Base-by-base conservation (phyloP, 805 yeast species). In the Wickerhamomyces hampshirensis region DNA sequence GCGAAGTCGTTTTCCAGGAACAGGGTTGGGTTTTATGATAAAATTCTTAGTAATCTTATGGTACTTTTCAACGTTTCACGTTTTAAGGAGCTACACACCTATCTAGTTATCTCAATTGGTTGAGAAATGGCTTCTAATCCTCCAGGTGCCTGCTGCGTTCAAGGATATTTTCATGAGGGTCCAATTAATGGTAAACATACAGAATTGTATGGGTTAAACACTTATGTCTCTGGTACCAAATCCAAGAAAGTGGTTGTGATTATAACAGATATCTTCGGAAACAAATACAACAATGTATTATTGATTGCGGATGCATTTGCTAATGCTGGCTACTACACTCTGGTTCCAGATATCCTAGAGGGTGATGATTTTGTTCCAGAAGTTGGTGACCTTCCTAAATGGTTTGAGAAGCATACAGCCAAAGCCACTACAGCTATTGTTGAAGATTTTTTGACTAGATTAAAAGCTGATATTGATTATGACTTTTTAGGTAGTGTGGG, bases 271-370 rank as follows among this genome's bases (percentile, higher is more conserved):
- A 64, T 86, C 32, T 75, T 57, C 42, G 96, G 96, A 24, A 60
- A 70, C 53, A 62, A 63, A 31, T 68, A 66, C 51, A 63, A 61
- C 53, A 86, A 87, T 57, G 59, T 60, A 30, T 58, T 69, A 50
- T 65, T 87, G 49, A 56, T 77, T 43, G 88, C 87, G n/a, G 88
- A 81, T 53, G 60, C 64, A 33, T 73, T 83, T 42, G 83, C 89
- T 30, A 58, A 59, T 31, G 56, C 55, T 6, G 85, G 86, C 14
- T 84, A 69, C 62, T 72, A 69, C 28, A 89, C 82, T 2, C 64
- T 80, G 33, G 60, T 80, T 23, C 95, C 95, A 12, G 96, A 87
- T 58, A 66, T 84, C 39, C 69, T 85, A 49, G 58, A 71, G 19
- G 74, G 72, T 23, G 68, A 66, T 21, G 30, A 71, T 23, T n/a